Evolutionary conservation across 805 yeast genomes (phyloP), one percentile per base, ranked within the genome.

Genomic region (Yamadazyma nakazawae): DNA sequence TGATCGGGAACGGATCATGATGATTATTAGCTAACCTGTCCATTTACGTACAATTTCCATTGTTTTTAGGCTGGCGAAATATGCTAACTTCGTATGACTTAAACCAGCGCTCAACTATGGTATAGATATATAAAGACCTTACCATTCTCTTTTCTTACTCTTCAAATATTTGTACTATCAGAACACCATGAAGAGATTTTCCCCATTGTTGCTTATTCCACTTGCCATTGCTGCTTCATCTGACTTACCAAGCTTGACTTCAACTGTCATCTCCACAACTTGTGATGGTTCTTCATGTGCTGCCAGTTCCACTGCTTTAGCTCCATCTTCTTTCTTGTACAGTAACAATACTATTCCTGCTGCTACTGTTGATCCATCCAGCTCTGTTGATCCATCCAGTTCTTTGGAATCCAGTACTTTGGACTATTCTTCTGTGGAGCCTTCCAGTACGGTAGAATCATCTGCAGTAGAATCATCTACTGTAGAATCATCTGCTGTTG

Each of bases 261-360:
- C 63, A 4, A 62, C 66, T 12, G 47, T 57, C 10, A 36, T 58
- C n/a, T 48, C 51, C n/a, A 41, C 40, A 39, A 24, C 50, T n/a
- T 46, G 51, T 42, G 43, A 39, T 9, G 39, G 36, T 32, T 37
- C 30, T 14, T 30, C 41, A 37, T 42, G 46, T 42, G 18, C 31
- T 13, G n/a, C 51, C 8, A 26, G 40, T 17, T 38, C 52, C 11
- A 30, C 40, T 21, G 52, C 55, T 28, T 40, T 41, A 30, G 61
- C 51, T 14, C 63, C 65, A 34, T 51, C 56, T 14, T 51, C 59
- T 2, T 60, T 60, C 46, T 36, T 55, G 26, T 59, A 60, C 42
- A 38, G 46, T 21, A 50, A 57, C 28, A 28, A 42, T n/a, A 42
- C 56, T 34, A 16, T 8, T 37, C 17, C 28, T 21, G 16, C 32